phyloP scores from a whole-genome alignment of 805 yeast species.

The Cyberlindnera euphorbiae region DNA sequence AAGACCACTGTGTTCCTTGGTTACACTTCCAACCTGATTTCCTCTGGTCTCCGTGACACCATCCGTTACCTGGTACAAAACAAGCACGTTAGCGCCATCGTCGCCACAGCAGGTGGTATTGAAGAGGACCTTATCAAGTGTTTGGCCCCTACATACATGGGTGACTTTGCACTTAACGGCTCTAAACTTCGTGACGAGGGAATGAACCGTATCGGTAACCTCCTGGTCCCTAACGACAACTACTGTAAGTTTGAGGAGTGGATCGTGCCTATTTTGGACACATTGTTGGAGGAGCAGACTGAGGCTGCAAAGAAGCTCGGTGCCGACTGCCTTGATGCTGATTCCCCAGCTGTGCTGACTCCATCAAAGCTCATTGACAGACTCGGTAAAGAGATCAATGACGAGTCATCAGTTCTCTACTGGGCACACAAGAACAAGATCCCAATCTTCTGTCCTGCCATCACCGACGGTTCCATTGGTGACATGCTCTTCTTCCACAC shows the following conservation, averaged over 20 bases:
- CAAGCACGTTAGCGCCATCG: slow-evolving; percentile 91
- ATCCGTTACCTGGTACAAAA: slow-evolving; percentile 85
- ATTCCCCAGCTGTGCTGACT: slow-evolving; percentile 70
- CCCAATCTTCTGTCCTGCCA: slow-evolving; percentile 95
- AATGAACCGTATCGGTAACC: slow-evolving; percentile 95
- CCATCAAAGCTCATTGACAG: slow-evolving; percentile 92
- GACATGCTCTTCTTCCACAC: slow-evolving; percentile 99
- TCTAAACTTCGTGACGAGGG: slow-evolving; percentile 85
- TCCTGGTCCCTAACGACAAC: slow-evolving; percentile 95
- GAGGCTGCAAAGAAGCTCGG: slow-evolving; percentile 52
- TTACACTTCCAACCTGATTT: slow-evolving; percentile 91
- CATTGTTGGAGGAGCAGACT: slow-evolving; percentile 85
- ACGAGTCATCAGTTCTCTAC: slow-evolving; percentile 88
- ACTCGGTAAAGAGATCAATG: slow-evolving; percentile 90
- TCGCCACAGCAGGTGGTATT: slow-evolving; percentile 97
- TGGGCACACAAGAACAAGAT: slow-evolving; percentile 98
- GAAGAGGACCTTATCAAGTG: slow-evolving; percentile 97
- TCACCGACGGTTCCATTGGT: slow-evolving; percentile 98
- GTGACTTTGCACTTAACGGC: slow-evolving; percentile 85
- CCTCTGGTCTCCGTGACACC: slow-evolving; percentile 91
- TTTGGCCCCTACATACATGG: slow-evolving; percentile 92
- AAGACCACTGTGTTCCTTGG: slow-evolving; percentile 93
- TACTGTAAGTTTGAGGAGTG: slow-evolving; percentile 98
- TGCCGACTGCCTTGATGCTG: slow-evolving; percentile 54
- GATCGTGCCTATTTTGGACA: slow-evolving; percentile 92